Evolutionary conservation across 306 rosid species (phyloP).

Genomic region (Heteromeles arbutifolia): DNA sequence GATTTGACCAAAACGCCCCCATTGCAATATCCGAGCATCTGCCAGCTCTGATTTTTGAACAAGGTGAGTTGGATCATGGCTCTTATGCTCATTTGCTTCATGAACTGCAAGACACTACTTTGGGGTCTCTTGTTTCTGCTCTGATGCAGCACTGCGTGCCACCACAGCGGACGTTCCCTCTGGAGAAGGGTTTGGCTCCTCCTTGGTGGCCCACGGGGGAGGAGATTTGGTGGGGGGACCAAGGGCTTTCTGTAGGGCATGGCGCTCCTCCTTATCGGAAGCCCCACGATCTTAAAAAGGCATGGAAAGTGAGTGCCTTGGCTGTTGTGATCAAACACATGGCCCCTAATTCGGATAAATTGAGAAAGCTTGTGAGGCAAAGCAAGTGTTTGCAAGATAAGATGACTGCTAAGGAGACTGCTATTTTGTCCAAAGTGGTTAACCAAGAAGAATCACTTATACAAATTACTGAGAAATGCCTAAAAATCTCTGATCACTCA

Average conservation of each 20-base stretch:
- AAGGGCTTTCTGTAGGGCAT: conserved; percentile 36
- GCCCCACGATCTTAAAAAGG: conserved; percentile 60
- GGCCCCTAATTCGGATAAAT: conserved; percentile 38
- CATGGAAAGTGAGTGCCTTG: conserved; percentile 59
- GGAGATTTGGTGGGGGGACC: conserved; percentile 63
- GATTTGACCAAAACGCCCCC: conserved; percentile 36
- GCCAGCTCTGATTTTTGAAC: conserved; percentile 11
- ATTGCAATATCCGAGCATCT: conserved; percentile 19
- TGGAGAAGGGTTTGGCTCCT: conserved; percentile 55
- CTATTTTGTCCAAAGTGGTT: conserved; percentile 50
- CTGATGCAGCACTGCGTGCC: conserved; percentile 54
- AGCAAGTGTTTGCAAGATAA: conserved; percentile 54
- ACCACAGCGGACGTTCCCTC: conserved; percentile 48
- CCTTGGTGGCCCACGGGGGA: conserved; percentile 69
- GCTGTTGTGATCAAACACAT: conserved; percentile 51
- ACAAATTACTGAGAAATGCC: conserved; percentile 15
- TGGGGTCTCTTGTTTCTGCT: conserved; percentile 57
- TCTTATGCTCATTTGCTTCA: conserved; percentile 44
- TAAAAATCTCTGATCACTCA: conserved; percentile 17
- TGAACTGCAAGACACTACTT: conserved; percentile 52
- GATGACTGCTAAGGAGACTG: conserved; percentile 51
- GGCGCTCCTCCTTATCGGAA: conserved; percentile 56
- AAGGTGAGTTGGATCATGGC: conserved; percentile 4
- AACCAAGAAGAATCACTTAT: conserved; percentile 46
- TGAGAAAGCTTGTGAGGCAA: conserved; percentile 41